These are phyloP conservation scores for Medicago arabica DNA, from an alignment of 306 rosid species.

Conservation along the genomic window DNA sequence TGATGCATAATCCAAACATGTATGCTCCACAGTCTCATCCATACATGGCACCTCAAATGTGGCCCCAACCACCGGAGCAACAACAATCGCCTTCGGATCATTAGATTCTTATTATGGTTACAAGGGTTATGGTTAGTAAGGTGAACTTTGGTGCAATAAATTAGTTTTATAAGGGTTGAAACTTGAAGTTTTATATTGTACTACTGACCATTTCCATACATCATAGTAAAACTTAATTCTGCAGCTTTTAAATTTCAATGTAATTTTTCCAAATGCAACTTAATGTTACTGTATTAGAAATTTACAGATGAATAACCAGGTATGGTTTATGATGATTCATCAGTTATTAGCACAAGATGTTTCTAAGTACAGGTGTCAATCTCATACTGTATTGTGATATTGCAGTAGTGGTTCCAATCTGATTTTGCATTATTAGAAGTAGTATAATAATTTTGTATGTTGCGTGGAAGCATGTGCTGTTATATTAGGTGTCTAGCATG, in stretches of 20 bases:
- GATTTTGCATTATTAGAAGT: slow-evolving; percentile 15
- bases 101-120: slow-evolving; percentile 28
- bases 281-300: slow-evolving; percentile 6
- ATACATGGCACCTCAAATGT: slow-evolving; percentile 45
- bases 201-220: slow-evolving; percentile 25
- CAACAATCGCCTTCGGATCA: slow-evolving; percentile 40
- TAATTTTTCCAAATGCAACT: slow-evolving; percentile 24
- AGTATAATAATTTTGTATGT: slow-evolving; percentile 14
- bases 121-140: slow-evolving; percentile 12
- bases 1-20: slow-evolving; percentile 37
- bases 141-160: slow-evolving; percentile 3
- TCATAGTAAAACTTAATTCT: slow-evolving; percentile 28
- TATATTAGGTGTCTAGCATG: slow-evolving; percentile 5
- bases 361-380: slow-evolving; percentile 8
- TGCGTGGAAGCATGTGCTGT: slow-evolving; percentile 23
- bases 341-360: slow-evolving; percentile 5
- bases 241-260: slow-evolving; percentile 8
- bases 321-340: slow-evolving; percentile 30
- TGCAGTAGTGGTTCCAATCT: background rate
- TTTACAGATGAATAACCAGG: slow-evolving; percentile 11
- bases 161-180: slow-evolving; percentile 4
- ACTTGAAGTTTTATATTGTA: slow-evolving; percentile 2
- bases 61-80: slow-evolving; percentile 42
- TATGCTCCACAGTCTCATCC: slow-evolving; percentile 43
- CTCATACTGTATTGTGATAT: slow-evolving; percentile 21